Base-by-base conservation (phyloP, 2,329 filamentous ascomycete species). In the Fusarium paranaense region DNA sequence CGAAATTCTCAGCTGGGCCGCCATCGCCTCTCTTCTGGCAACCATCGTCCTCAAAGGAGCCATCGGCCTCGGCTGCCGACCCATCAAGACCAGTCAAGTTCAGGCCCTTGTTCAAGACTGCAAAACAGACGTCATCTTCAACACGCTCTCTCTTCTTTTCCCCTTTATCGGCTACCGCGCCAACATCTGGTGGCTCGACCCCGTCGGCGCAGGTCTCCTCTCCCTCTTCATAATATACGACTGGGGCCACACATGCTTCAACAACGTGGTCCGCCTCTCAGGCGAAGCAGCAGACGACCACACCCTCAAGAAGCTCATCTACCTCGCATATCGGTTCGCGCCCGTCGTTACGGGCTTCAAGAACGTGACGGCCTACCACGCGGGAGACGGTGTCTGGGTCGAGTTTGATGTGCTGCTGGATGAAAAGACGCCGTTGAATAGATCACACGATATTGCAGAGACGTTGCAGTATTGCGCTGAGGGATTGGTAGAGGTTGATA, bases 61-160 rank as follows among this genome's bases (percentile, higher is more conserved):
- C n/a, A 95, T 93, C 82, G 97, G 94, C 90, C 79, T 97, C 32
- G 96, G 93, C 90, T 97, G 94, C 81, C 91, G 93, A 8, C 83
- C 95, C 32, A 92, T 97, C 76, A 93, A 92, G 78, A 96, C 96
- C 80, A 94, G 92, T 6, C 94, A 92, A 71, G 94, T 97, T 0
- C 94, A 95, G 79, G 94, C 94, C 0, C 81, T 93, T 13, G 80
- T 82, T 0, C 80, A 82, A 16, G 80, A 82, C 13, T 82, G 80
- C 67, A 83, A 86, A 78, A 92, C 93, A 0, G 93, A 97, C 77
- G 93, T 97, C 11, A 90, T 97, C 22, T 97, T 97, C 88, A 97
- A 97, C 84, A 91, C 90, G 0, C 94, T 96, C 74, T 95, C 92
- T 52, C 94, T 97, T 76, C 88, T 96, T n/a, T 97, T 97, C 78